Evolutionary conservation across 2,329 filamentous ascomycete species (phyloP).

Genomic region (Acarospora socialis): DNA sequence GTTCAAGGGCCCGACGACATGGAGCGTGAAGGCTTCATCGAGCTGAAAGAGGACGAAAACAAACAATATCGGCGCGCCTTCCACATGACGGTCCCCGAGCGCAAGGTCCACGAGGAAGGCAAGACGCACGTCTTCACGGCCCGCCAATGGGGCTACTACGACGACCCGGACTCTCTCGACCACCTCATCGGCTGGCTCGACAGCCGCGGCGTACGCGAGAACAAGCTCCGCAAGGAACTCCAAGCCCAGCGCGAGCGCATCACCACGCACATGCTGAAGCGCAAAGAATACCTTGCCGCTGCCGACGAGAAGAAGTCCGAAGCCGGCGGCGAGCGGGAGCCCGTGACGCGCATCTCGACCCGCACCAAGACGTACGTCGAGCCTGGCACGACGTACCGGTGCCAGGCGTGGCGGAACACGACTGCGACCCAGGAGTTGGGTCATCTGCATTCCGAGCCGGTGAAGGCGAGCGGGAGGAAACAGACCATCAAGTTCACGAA

Average conservation of each 20-base stretch:
- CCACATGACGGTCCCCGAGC: conserved; percentile 68
- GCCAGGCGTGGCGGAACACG: conserved; percentile 51
- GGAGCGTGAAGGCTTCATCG: conserved; percentile 74
- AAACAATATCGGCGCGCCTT: conserved; percentile 64
- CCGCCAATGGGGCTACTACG: conserved; percentile 80
- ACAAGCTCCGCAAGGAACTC: conserved; percentile 78
- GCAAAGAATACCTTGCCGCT: conserved; percentile 54
- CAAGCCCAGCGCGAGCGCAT: conserved; percentile 63
- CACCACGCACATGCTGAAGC: conserved; percentile 62
- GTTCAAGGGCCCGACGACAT: conserved; percentile 87
- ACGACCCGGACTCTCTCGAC: conserved; percentile 64
- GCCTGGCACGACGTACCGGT: conserved; percentile 41
- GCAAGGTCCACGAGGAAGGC: conserved; percentile 77
- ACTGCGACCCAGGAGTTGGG: conserved; percentile 44
- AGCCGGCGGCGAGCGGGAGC: conserved; percentile 30
- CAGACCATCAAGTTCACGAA: conserved; percentile 10
- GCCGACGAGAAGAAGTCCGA: conserved; percentile 36
- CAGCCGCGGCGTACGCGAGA: conserved; percentile 68
- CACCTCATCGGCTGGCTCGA: conserved; percentile 80
- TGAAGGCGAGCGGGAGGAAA: conserved; percentile 27
- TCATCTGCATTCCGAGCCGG: conserved; percentile 46
- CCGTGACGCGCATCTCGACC: conserved; percentile 44
- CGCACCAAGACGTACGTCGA: conserved; percentile 46
- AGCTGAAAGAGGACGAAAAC: conserved; percentile 55
- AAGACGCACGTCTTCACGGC: conserved; percentile 62